Percentiles rank a stretch among this genome's conserved stretches.
Evolutionary conservation across 352 stramenopile species (phyloP).

Genomic region (Phytophthora pini): DNA sequence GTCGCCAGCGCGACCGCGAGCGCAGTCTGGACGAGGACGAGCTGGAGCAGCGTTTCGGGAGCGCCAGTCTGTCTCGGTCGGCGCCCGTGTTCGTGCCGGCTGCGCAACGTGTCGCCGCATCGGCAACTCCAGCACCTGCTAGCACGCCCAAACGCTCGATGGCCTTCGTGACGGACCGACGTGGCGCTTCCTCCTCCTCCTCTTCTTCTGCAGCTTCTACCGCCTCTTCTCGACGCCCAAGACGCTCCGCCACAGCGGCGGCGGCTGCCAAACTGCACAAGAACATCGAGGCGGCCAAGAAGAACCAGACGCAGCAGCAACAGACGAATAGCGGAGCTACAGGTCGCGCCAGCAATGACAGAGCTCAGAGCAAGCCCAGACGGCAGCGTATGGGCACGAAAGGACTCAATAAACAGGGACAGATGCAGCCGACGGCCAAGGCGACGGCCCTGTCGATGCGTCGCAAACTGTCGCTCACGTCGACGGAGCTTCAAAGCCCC

Average conservation of each 20-base stretch:
- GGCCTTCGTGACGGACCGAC: slow-evolving; percentile 60
- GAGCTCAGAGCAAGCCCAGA: slow-evolving; percentile 42
- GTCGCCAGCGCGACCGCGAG: slow-evolving; percentile 57
- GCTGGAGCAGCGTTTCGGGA: slow-evolving; percentile 68
- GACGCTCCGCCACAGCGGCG: slow-evolving; percentile 18
- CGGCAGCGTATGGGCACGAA: slow-evolving; percentile 63
- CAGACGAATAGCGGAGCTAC: neutral
- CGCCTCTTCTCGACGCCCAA: slow-evolving; percentile 10
- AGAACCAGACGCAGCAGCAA: slow-evolving; percentile 18
- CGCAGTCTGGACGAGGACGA: slow-evolving; percentile 66
- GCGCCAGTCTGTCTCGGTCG: slow-evolving; percentile 44
- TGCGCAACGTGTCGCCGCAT: slow-evolving; percentile 7
- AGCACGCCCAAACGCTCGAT: slow-evolving; percentile 41
- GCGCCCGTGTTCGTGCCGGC: slow-evolving; percentile 65
- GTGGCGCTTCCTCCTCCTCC: neutral
- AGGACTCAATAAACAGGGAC: slow-evolving; percentile 32
- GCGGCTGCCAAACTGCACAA: slow-evolving; percentile 33
- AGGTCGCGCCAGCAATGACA: slow-evolving; percentile 8
- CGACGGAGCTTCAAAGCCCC: slow-evolving; percentile 21
- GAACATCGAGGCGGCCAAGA: slow-evolving; percentile 27
- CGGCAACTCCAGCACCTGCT: slow-evolving; percentile 10
- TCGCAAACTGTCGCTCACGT: slow-evolving; percentile 50
- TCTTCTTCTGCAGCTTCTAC: neutral
- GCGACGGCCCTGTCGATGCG: slow-evolving; percentile 21
- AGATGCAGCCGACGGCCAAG: slow-evolving; percentile 21